Base-by-base conservation (phyloP, 2,329 filamentous ascomycete species). In the Xylaria sp. region DNA sequence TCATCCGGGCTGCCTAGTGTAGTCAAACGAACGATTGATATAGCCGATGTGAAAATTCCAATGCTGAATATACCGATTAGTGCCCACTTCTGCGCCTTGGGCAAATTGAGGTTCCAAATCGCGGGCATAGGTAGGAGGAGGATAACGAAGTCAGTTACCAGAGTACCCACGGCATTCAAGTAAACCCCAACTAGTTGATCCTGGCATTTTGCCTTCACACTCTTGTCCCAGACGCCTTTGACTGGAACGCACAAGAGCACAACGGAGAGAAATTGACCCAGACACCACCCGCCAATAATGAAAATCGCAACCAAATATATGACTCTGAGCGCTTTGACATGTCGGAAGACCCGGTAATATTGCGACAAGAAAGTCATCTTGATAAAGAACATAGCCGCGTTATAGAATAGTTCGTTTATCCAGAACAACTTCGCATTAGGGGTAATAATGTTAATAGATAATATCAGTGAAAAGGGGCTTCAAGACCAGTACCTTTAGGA, bases 161-260 rank as follows among this genome's bases (percentile, higher is more conserved):
- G 32, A 9, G 58, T 64, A 5, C 68, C 68, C 37, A 55, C 60
- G 8, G 63, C 68, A 48, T 69, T 67, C 18, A 69, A 18, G 55
- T 67, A 67, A 13, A 63, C 64, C 4, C 63, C 60, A n/a, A 65
- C 16, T 9, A 55, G 23, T 40, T 63, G 44, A 35, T 69, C 40
- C 60, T 67, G 63, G 25, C 68, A 69, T 35, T 55, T 61, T 18
- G 64, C 64, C 6, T 54, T 29, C 18, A 66, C 44, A 10, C 25
- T 54, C 44, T 69, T 68, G 60, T 78, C 73, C 77, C 78, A 79
- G 61, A 76, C 73, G 0, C 72, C 75, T 47, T 72, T 60, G 10
- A 78, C 69, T 16, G 77, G 78, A 5, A 72, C n/a, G 63, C 77
- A 79, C 18, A 70, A 67, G 42, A 78, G 70, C 13, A 73, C 65